Evolutionary conservation across 768 basidiomycete genomes (phyloP), one percentile per base, ranked within the genome.

Genomic region (Suillus paluster): DNA sequence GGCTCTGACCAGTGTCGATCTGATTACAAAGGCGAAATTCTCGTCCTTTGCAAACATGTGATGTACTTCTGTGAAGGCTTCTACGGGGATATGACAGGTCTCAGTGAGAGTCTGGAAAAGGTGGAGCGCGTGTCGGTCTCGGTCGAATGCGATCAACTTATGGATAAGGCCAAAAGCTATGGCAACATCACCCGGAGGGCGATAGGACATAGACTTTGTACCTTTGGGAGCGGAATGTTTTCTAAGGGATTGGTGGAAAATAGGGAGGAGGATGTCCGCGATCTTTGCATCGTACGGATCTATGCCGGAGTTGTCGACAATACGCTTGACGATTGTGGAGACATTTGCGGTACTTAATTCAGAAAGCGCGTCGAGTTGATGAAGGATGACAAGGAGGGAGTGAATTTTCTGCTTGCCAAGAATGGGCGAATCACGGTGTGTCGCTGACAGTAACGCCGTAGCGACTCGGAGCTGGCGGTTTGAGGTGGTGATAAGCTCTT

Each of bases 91-190:
- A 59, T 77, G 75, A 5, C 77, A 75, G 17, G 66, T 71, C 17
- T 82, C 68, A 21, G 83, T 77, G 39, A 91, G 80, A 17, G 72
- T 62, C 45, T 81, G 80, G 64, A 90, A 83, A 19, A 90, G 61
- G 3, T 78, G 67, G 38, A 86, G 71, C 4, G 84, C 81, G 36
- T 71, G 64, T 14, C 69, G 63, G 57, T 79, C 63, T 44, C 76
- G 71, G 4, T 74, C 72, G 49, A 75, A 59, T 17, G 65, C 58
- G 1, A 84, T 70, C 46, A 87, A 75, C 57, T 76, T 77, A 53
- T 80, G 73, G n/a, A 83, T 64, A 46, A 84, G 69, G 36, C 65
- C 64, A 64, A 84, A 88, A 9, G 84, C 69, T 12, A 74, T 66
- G 54, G 73, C 76, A 27, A 82, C 73, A 27, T 78, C 59, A 14